Evolutionary conservation across 805 yeast genomes (phyloP).

Genomic region (Lachancea sp.): DNA sequence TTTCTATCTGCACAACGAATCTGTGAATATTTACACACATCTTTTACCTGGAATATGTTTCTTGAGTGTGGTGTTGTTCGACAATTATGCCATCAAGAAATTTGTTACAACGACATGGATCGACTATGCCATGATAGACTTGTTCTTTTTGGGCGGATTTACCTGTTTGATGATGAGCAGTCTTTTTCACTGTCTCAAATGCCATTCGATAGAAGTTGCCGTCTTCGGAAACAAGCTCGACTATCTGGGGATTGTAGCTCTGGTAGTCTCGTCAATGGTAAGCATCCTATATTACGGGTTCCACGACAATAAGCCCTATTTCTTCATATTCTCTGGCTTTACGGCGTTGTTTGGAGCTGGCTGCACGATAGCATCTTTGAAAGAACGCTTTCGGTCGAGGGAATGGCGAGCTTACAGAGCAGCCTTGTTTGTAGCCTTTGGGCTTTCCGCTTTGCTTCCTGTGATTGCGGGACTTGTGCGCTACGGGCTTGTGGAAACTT

Average conservation of each 20-base stretch:
- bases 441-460: constrained; percentile 71
- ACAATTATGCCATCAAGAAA: constrained; percentile 29
- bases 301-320: constrained; percentile 38
- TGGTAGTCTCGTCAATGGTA: constrained; percentile 57
- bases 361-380: constrained; percentile 59
- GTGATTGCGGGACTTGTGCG: constrained; percentile 44
- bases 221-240: constrained; percentile 63
- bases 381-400: constrained; percentile 59
- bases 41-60: constrained; percentile 37
- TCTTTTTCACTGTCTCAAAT: constrained; percentile 56
- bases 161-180: constrained; percentile 59
- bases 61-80: constrained; percentile 18
- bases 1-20: constrained; percentile 60
- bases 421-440: constrained; percentile 70
- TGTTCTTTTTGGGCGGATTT: constrained; percentile 48
- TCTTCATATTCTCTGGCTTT: constrained; percentile 36
- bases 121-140: constrained; percentile 30
- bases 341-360: constrained; percentile 50
- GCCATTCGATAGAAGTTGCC: constrained; percentile 53
- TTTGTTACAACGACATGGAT: constrained; percentile 41
- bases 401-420: constrained; percentile 76
- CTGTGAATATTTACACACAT: constrained; percentile 68
- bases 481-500: constrained; percentile 47
- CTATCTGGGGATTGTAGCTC: constrained; percentile 64
- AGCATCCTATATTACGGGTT: constrained; percentile 44